Conservation (phyloP, 1,284 basidiomycete species). For the Mycena citricolor region DNA sequence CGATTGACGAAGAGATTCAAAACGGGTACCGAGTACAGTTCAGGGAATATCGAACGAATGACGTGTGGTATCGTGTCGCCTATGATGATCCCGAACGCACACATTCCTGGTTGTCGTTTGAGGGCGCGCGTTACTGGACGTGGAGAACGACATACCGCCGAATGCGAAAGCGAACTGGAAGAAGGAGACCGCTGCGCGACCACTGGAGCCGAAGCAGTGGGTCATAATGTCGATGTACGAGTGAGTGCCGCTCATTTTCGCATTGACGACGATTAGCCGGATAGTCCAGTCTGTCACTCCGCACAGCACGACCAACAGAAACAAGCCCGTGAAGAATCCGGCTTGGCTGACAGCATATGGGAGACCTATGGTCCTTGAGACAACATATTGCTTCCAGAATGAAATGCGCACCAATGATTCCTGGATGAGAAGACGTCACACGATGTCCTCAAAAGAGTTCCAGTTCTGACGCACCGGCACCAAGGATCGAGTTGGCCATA, state of each 20-base stretch:
- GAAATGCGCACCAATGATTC: constrained; percentile 74
- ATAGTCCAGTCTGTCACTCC: constrained; percentile 98
- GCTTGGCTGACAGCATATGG: constrained; percentile 93
- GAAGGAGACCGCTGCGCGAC: constrained; percentile 90
- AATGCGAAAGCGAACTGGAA: constrained; percentile 99
- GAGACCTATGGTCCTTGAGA: constrained; percentile 52
- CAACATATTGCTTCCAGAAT: not conserved
- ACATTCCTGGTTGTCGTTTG: constrained; percentile 73
- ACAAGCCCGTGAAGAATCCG: constrained; percentile 85
- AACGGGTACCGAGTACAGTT: constrained; percentile 66
- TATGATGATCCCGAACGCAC: constrained; percentile 93
- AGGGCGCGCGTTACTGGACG: constrained; percentile 5
- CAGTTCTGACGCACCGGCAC: constrained; percentile 81
- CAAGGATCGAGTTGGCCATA: constrained; percentile 96
- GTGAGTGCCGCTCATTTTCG: constrained; percentile 89
- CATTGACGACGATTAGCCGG: constrained; percentile 91
- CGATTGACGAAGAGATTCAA: constrained; percentile 81
- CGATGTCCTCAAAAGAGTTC: constrained; percentile 3
- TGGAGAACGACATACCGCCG: constrained; percentile 61
- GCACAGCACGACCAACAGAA: constrained; percentile 80
- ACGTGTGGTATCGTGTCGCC: constrained; percentile 97
- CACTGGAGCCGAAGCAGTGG: constrained; percentile 88
- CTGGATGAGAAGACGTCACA: constrained; percentile 35
- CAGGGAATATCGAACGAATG: constrained; percentile 84
- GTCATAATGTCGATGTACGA: constrained; percentile 98